A percentile compares a stretch with the other conserved stretches of the same genome.
These are phyloP conservation scores for Gymnopus androsaceus DNA, from an alignment of 1,284 basidiomycete genomes.

Conservation along the genomic window DNA sequence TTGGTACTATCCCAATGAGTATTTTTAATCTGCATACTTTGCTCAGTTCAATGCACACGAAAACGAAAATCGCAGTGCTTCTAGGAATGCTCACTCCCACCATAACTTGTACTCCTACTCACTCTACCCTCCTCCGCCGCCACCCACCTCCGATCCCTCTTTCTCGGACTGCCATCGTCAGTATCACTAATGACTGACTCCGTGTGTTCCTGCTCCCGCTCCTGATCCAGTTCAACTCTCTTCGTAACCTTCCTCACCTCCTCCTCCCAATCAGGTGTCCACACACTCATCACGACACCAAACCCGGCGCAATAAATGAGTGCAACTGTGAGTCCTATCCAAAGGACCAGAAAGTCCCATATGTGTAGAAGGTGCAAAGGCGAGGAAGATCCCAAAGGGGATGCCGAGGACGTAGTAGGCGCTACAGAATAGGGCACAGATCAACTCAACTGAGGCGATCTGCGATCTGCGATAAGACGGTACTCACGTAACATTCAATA, in stretches of 20 bases:
- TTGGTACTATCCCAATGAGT: too few relatives aligned
- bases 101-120: too few relatives aligned
- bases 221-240: constrained; percentile 35
- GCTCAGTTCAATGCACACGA: too few relatives aligned
- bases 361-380: constrained; percentile 38
- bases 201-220: neutral
- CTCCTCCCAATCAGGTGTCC: constrained; percentile 45
- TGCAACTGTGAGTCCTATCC: constrained; percentile 53
- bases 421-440: constrained; percentile 24
- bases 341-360: constrained; percentile 49
- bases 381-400: constrained; percentile 51
- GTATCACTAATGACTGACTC: neutral
- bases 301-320: constrained; percentile 40
- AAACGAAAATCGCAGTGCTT: too few relatives aligned
- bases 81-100: too few relatives aligned
- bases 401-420: constrained; percentile 55
- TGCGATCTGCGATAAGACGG: neutral
- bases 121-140: neutral
- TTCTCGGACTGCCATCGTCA: neutral
- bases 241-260: constrained; percentile 49
- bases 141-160: neutral
- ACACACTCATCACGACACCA: constrained; percentile 41
- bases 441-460: neutral
- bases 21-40: too few relatives aligned
- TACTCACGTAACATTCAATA: constrained; percentile 41